phyloP scores from a whole-genome alignment of 2,329 filamentous ascomycete species.

The Microsporum audouinii region DNA sequence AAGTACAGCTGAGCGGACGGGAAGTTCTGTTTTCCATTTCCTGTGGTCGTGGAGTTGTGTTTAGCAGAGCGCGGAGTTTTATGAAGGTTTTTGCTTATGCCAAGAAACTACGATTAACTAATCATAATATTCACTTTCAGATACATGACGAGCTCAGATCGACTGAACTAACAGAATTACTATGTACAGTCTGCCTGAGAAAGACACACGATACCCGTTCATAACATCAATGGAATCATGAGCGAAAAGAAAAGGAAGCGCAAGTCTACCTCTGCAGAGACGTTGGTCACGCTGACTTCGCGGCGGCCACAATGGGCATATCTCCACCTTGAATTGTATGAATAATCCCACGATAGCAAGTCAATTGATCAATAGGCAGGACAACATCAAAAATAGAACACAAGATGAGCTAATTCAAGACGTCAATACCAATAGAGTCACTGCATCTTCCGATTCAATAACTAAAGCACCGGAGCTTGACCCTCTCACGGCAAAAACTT shows the following conservation, averaged over 20 bases:
- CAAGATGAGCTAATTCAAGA: background rate
- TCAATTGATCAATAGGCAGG: background rate
- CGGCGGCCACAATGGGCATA: conserved; percentile 36
- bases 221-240: background rate
- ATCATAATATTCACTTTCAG: too few species aligned
- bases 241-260: conserved; percentile 5
- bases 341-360: background rate
- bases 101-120: too few species aligned
- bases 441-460: conserved; percentile 1
- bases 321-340: conserved; percentile 33
- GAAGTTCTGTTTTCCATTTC: conserved; percentile 40
- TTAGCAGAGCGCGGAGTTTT: too few species aligned
- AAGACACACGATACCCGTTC: background rate
- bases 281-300: conserved; percentile 24
- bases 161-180: too few species aligned
- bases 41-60: conserved; percentile 29
- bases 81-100: too few species aligned
- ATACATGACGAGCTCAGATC: too few species aligned
- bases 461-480: conserved; percentile 24
- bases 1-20: conserved; percentile 40
- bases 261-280: background rate
- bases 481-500: conserved; percentile 36
- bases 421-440: background rate
- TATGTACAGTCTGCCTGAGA: conserved; percentile 19
- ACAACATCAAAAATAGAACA: background rate